Evolutionary conservation across 2,329 filamentous ascomycete genomes (phyloP).

Genomic region (Monilinia fructicola): DNA sequence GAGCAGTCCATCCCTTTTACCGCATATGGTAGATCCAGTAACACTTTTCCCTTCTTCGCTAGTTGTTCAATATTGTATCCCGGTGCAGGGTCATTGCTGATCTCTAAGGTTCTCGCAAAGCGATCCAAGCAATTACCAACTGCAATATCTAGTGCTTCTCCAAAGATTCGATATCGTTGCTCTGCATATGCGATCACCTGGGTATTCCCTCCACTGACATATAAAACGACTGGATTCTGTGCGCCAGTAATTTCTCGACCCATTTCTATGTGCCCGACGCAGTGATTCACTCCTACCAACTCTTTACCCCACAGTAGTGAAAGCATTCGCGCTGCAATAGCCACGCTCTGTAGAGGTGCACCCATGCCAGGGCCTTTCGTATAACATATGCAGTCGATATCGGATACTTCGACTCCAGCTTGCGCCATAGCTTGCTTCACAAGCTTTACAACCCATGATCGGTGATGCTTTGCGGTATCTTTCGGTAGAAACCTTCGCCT

Average conservation of each 20-base stretch:
- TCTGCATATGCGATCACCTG: conserved; percentile 97
- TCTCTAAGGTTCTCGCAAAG: conserved; percentile 86
- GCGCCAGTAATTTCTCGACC: conserved; percentile 89
- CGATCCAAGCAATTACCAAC: conserved; percentile 97
- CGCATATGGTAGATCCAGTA: conserved; percentile 89
- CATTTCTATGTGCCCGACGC: conserved; percentile 99
- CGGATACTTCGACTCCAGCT: conserved; percentile 58
- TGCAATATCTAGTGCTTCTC: conserved; percentile 94
- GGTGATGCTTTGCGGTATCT: conserved; percentile 91
- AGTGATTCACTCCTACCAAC: conserved; percentile 96
- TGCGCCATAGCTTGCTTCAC: conserved; percentile 75
- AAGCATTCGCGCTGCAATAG: conserved; percentile 79
- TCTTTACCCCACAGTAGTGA: conserved; percentile 81
- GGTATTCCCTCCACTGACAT: conserved; percentile 94
- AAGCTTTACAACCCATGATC: conserved; percentile 77
- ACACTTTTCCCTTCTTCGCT: conserved; percentile 67
- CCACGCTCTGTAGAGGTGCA: conserved; percentile 82
- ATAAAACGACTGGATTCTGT: conserved; percentile 87
- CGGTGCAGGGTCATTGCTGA: conserved; percentile 93
- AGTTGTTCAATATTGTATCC: conserved; percentile 98
- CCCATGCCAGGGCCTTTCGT: conserved; percentile 97
- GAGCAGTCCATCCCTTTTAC: conserved; percentile 99
- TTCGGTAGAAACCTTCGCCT: conserved; percentile 91
- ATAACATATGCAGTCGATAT: conserved; percentile 92
- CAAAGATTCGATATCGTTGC: conserved; percentile 94